Base-by-base conservation (phyloP, 768 basidiomycete species). In the Tylopilus plumbeoviolaceoides region DNA sequence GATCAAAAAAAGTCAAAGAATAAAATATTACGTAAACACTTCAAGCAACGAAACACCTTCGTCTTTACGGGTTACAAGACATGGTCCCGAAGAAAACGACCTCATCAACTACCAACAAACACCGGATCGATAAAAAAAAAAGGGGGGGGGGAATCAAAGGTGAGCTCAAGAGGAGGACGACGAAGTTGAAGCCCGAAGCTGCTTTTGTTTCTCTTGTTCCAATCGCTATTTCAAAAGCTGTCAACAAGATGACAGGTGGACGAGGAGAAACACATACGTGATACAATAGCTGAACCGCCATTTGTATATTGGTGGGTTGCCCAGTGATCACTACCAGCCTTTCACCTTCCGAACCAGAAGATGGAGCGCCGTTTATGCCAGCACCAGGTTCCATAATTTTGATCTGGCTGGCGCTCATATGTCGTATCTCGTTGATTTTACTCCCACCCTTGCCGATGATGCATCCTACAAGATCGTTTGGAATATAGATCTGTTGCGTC, bases 301-400 rank as follows among this genome's bases (percentile, higher is more conserved):
- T 92, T 70, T 97, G 93, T 56, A 99, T 95, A 65, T 95, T 95
- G 5, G 84, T 76, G 2, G 93, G 93, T 64, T 87, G 85, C n/a
- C 97, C 97, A 18, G 94, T 97, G 63, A 99, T 98, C 46, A 94
- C 95, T 7, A 99, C 95, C 66, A 99, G 69, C 61, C 95, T 74
- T 71, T 98, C 95, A 42, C 89, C 89, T 63, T 94, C 91, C 30
- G 83, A 82, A 31, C 86, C 87, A 2, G 85, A 79, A 1, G 79
- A 82, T 23, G 89, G 83, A 18, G 81, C 84, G 15, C 87, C 88
- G 51, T 85, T 84, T 63, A 82, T 70, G 17, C 83, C 83, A 11
- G 91, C 91, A 46, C 93, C 94, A 31, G 95, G 94, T 62, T 99
- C 97, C 87, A 95, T 97, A 49, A 99, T 98, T 73, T 97, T 93